Base-by-base conservation (phyloP, 1,284 basidiomycete genomes). In the Anthracocystis panici-leucophaei region DNA sequence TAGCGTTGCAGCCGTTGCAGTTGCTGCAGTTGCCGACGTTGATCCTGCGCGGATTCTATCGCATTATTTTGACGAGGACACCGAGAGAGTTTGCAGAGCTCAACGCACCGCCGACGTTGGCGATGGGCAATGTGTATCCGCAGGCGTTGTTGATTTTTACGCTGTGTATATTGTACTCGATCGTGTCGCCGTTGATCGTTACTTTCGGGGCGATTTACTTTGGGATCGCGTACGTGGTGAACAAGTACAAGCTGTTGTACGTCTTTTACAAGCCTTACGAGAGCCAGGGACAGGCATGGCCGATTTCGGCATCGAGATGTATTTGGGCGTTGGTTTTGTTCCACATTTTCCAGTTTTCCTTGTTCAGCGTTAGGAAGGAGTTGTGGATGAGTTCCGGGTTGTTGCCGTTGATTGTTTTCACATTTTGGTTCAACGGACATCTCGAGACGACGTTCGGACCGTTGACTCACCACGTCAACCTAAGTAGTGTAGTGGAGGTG, bases 211-310 rank as follows among this genome's bases (percentile, higher is more conserved):
- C 95, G 0, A 87, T 96, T 42, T 99, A 99, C 86, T 99, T 99
- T 83, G 95, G 94, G 11, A 88, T 93, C 55, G 93, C 90, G 2
- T 99, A 86, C 65, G 56, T 83, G 21, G 80, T 97, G 4, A 97
- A 96, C 89, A 99, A 99, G 88, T 97, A 97, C 87, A 96, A 97
- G 84, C 89, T 97, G 3, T 88, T 97, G 2, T 97, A 97, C 82
- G 93, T 95, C 3, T 94, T 94, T 86, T 94, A 94, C 87, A 94
- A 94, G 82, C 93, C 94, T 0, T 96, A 95, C 86, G 94, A 96
- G 86, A 92, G 91, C 0, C 92, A 92, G 78, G 94, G 94, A 2
- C 93, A 95, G 86, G 94, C 93, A 0, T 98, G 95, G 95, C 93
- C 94, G 14, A 78, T 86, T 12, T 82, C 84, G 21, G 83, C 84